Conservation (phyloP, 352 stramenopile species). For the Pythium diclinum region DNA sequence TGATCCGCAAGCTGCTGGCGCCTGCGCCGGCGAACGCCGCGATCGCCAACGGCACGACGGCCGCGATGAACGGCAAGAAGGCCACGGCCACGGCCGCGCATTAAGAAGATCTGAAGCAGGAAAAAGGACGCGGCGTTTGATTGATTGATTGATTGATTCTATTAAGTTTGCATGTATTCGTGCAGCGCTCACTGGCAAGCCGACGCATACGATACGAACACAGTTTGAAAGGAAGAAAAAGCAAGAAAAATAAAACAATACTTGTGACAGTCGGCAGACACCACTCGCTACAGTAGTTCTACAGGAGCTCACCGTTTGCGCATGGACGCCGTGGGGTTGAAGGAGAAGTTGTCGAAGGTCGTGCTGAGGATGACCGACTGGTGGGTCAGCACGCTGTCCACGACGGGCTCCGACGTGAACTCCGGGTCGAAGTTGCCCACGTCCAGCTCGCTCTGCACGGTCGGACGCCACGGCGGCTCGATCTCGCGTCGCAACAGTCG, state of each 20-base stretch:
- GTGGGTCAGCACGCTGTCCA: conserved; percentile 70
- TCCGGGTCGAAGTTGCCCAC: conserved; percentile 76
- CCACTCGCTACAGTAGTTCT: not conserved
- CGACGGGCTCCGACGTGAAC: conserved; percentile 72
- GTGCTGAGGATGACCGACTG: conserved; percentile 57
- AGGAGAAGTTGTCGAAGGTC: conserved; percentile 76
- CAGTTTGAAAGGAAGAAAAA: conserved; percentile 4
- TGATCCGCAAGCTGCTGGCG: conserved; percentile 69
- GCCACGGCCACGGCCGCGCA: conserved; percentile 12
- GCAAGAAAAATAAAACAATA: not conserved
- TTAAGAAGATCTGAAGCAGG: not conserved
- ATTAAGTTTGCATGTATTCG: conserved; percentile 2
- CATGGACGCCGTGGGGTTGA: conserved; percentile 65
- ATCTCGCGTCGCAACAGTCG: conserved; percentile 61
- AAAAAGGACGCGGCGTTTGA: not conserved
- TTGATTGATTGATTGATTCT: not conserved
- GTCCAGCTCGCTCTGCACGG: conserved; percentile 67
- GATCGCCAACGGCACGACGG: conserved; percentile 15
- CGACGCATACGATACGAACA: not conserved
- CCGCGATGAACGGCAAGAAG: conserved; percentile 17
- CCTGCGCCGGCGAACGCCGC: conserved; percentile 14
- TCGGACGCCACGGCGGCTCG: conserved; percentile 54
- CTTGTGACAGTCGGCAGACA: not conserved
- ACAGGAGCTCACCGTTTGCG: conserved; percentile 13
- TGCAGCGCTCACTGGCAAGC: not conserved